Percentiles rank a stretch among this genome's conserved stretches.
These are phyloP conservation scores for Phytophthora idaei DNA, from an alignment of 352 stramenopile species.

Conservation along the genomic window DNA sequence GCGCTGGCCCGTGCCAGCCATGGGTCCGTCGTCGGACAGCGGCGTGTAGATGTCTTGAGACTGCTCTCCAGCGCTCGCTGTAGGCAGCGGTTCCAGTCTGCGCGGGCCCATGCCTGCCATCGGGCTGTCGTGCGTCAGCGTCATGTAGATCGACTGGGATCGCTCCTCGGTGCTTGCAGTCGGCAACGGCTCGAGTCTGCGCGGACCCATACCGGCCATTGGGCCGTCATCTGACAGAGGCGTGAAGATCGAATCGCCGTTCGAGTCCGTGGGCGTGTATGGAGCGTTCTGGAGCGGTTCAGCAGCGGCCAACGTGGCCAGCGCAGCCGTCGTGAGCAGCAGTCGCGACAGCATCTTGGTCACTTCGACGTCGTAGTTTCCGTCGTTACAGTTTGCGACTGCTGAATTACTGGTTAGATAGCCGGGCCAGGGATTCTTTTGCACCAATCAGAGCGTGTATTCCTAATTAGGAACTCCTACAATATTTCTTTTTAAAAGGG, in stretches of 20 bases:
- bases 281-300: conserved; percentile 22
- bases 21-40: conserved; percentile 38
- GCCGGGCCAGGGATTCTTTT: not conserved
- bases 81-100: conserved; percentile 11
- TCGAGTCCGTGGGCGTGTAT: conserved; percentile 35
- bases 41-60: conserved; percentile 42
- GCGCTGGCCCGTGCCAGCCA: conserved; percentile 27
- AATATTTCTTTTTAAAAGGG: not conserved
- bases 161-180: conserved; percentile 34
- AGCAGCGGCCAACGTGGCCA: conserved; percentile 6
- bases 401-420: not conserved
- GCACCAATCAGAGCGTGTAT: not conserved
- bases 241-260: conserved; percentile 31
- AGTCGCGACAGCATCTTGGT: conserved; percentile 22
- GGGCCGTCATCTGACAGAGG: conserved; percentile 34
- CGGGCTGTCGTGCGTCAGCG: conserved; percentile 33
- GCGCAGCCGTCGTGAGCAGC: conserved; percentile 3
- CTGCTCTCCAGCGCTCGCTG: conserved; percentile 22
- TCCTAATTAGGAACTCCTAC: not conserved
- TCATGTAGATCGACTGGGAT: conserved; percentile 40
- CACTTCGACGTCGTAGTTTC: conserved; percentile 5
- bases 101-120: conserved; percentile 34
- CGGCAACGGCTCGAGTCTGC: conserved; percentile 13
- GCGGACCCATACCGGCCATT: conserved; percentile 32
- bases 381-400: conserved; percentile 6